Evolutionary conservation across 1,284 basidiomycete species (phyloP), one percentile per base, ranked within the genome.

Genomic region (Coniferiporia sulphurascens): DNA sequence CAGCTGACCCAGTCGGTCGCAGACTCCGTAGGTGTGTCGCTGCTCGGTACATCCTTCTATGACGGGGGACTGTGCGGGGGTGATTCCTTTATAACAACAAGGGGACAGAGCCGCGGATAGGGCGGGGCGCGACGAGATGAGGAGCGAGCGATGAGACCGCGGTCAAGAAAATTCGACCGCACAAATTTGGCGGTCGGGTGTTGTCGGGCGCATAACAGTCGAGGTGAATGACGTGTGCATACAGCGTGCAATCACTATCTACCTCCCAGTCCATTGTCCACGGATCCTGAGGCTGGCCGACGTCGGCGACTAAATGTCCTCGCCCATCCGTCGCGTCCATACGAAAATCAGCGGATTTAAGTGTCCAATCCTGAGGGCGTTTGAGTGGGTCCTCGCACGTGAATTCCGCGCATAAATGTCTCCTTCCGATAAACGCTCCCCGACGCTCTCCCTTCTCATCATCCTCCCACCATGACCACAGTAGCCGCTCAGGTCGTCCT

Each of bases 401-500:
- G 41, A 43, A 13, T 13, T 43, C 41, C 41, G 41, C 41, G 41
- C 41, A 43, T 43, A n/a, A 43, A 13, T 43, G n/a, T n/a, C 41
- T 13, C 41, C 10, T 43, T 13, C 41, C 27, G 27, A 43, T 46
- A 35, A 17, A 32, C n/a, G 13, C 41, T 48, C 49, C 35, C 53
- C 21, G 8, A 46, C 58, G 53, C 27, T 27, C 27, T 27, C 48
- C 52, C 35, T 53, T 48, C 54, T 22, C 58, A 48, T 59, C 56
- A 58, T 27, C 13, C 21, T 10, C 44, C 44, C 41, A 45, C 56
- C 67, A 89, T 90, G 87, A 77, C 86, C 48, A 79, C 74, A 63
- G 63, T 84, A 56, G 86, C 87, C 48, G 84, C 87, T 21, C 90
- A 94, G 69, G 69, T 95, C 64, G 78, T 97, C 62, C 81, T 97